Evolutionary conservation across 2,329 filamentous ascomycete species (phyloP).

Genomic region (Dichotomopilus funicola): DNA sequence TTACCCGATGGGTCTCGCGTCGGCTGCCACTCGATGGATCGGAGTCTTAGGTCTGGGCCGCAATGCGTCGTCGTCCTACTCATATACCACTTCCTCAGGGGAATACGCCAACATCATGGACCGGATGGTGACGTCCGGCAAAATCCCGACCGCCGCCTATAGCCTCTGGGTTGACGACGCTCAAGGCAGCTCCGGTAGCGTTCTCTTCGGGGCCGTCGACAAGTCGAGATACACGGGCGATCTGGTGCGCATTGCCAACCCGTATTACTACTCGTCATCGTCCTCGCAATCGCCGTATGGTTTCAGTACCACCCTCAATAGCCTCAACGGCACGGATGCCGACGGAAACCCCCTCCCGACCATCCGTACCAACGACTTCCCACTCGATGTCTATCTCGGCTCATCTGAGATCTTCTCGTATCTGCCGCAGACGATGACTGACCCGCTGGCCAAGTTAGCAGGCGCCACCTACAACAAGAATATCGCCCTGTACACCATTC

Average conservation of each 20-base stretch:
- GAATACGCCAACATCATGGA: conserved; percentile 24
- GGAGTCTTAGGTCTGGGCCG: conserved; percentile 28
- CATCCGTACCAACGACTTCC: conserved; percentile 19
- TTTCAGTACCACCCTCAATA: conserved; percentile 13
- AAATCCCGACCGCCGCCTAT: conserved; percentile 27
- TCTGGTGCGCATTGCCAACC: conserved; percentile 17
- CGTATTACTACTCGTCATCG: conserved; percentile 1
- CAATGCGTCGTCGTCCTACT: conserved; percentile 18
- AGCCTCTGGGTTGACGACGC: conserved; percentile 30
- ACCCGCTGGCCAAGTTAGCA: conserved; percentile 25
- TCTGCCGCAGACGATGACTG: conserved; percentile 23
- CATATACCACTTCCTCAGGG: neutral
- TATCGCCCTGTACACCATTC: conserved; percentile 16
- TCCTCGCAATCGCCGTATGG: conserved; percentile 1
- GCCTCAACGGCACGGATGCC: conserved; percentile 18
- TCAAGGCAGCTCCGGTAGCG: conserved; percentile 23
- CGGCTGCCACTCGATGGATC: conserved; percentile 14
- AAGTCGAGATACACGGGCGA: conserved; percentile 24
- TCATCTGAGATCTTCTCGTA: conserved; percentile 23
- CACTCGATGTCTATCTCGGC: conserved; percentile 18
- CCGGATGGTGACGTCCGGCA: conserved; percentile 23
- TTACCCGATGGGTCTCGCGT: conserved; percentile 26
- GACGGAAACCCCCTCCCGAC: conserved; percentile 2
- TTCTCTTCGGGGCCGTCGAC: conserved; percentile 31
- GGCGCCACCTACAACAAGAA: conserved; percentile 23